Conservation (phyloP, 2,329 filamentous ascomycete genomes). For the Xylariomycetidae sp. region DNA sequence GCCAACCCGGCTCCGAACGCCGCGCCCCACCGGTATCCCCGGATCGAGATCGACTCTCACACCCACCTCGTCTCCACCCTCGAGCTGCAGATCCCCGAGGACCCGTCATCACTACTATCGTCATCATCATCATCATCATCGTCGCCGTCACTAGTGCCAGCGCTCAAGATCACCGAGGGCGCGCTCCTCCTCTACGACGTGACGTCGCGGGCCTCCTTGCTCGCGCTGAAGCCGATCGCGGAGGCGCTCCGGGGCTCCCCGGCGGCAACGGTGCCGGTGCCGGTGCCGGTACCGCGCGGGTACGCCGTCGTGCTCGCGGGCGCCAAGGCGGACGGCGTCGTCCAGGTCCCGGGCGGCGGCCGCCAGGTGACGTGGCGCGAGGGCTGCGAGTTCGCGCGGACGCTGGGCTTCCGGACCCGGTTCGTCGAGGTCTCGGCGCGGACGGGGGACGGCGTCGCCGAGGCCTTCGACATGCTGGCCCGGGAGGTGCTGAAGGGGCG, state of each 20-base stretch:
- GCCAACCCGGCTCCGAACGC: conserved; percentile 15
- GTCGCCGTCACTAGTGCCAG: conserved; percentile 34
- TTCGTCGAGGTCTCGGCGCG: conserved; percentile 32
- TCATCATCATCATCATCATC: conserved; percentile 8
- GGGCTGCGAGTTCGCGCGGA: conserved; percentile 23
- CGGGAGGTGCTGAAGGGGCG: conserved; percentile 29
- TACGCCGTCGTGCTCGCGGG: conserved; percentile 32
- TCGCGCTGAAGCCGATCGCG: conserved; percentile 13
- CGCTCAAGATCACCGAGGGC: conserved; percentile 36
- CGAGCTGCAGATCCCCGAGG: conserved; percentile 30
- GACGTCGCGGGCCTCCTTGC: conserved; percentile 22
- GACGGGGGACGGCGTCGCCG: conserved; percentile 31
- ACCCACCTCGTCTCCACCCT: conserved; percentile 32
- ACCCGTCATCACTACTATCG: no score
- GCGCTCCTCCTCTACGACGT: conserved; percentile 27
- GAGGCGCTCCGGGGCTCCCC: conserved; percentile 23
- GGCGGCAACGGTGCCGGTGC: conserved; percentile 7
- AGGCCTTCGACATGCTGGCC: conserved; percentile 29
- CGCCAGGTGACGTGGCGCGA: conserved; percentile 28
- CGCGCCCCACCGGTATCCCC: conserved; percentile 25
- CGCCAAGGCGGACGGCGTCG: conserved; percentile 30
- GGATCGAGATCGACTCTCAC: conserved; percentile 26
- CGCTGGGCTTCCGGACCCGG: conserved; percentile 14
- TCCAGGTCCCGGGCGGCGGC: conserved; percentile 10
- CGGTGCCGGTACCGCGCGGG: no score